Evolutionary conservation across 257 asterid species (phyloP), one percentile per base, ranked within the genome.

Genomic region (Salvia miltiorrhiza): DNA sequence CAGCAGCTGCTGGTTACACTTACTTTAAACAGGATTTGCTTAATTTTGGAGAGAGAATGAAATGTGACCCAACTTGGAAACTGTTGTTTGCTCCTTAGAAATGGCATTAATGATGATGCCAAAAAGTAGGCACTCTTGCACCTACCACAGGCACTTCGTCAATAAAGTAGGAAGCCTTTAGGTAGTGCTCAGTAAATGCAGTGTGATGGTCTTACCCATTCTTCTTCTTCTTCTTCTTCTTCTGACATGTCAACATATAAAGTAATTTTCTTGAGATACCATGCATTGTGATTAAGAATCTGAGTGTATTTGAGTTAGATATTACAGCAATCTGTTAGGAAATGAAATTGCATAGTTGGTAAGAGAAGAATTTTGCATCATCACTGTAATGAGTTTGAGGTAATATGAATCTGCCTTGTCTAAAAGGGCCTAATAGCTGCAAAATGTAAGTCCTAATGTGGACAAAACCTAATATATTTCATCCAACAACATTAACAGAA

Each of bases 91-190:
- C 75, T 60, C 30, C 53, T 77, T 73, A 32, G 66, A 67, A 74
- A 70, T 71, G 69, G 74, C 86, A 61, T 81, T 50, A 80, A 76
- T 76, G 76, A 63, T 66, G 73, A 71, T 73, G 44, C 67, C 43
- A 59, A 75, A 75, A 82, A 66, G 79, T 39, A 55, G 63, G 43
- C 65, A 73, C 62, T 44, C 70, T 39, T 66, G 26, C 83, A 82
- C 75, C 88, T 78, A 85, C 84, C 78, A 48, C 78, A 40, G 58
- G n/a, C 77, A 65, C 72, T 76, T 72, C 10, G 73, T 78, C 79
- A 59, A 80, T 30, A 81, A 80, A 80, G 83, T 35, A 39, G 74
- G 45, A 62, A 62, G 59, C 77, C 81, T 84, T 78, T 72, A 70
- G 81, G 79, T 73, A 63, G 73, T 65, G 61, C 55, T 39, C 62